A percentile compares a stretch with the other conserved stretches of the same genome.
Conservation (phyloP, 164 flowering plant species). For the Liriodendron chinense region DNA sequence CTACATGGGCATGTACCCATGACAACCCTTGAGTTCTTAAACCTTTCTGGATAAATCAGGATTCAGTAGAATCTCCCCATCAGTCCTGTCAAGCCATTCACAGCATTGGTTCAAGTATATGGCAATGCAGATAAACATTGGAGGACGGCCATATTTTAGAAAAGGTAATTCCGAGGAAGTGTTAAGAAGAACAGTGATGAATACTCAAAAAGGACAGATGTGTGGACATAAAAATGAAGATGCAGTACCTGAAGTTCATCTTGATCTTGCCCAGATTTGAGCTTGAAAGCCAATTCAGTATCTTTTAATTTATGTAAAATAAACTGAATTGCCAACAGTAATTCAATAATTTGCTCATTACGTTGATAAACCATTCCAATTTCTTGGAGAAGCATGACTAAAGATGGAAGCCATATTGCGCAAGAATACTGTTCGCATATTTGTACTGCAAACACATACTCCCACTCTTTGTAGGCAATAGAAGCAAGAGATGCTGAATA, state of each 20-base stretch:
- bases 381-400: constrained; percentile 50
- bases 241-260: constrained; percentile 55
- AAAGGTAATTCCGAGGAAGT: not conserved
- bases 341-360: constrained; percentile 32
- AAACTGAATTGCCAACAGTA: constrained; percentile 49
- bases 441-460: constrained; percentile 57
- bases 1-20: not conserved
- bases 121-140: not conserved
- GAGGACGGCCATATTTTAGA: not conserved
- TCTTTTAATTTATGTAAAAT: constrained; percentile 58
- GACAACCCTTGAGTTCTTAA: not conserved
- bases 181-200: no score
- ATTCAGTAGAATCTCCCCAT: not conserved
- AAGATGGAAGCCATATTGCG: constrained; percentile 83
- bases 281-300: constrained; percentile 62
- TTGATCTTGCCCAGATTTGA: constrained; percentile 49
- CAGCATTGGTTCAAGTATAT: not conserved
- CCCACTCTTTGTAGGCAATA: constrained; percentile 54
- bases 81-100: not conserved
- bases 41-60: not conserved
- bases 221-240: not conserved
- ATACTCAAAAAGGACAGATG: not conserved
- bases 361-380: constrained; percentile 23
- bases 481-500: constrained; percentile 19
- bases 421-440: constrained; percentile 75